phyloP scores from a whole-genome alignment of 176 grass and related monocot genomes.

The Oryza meyeriana region DNA sequence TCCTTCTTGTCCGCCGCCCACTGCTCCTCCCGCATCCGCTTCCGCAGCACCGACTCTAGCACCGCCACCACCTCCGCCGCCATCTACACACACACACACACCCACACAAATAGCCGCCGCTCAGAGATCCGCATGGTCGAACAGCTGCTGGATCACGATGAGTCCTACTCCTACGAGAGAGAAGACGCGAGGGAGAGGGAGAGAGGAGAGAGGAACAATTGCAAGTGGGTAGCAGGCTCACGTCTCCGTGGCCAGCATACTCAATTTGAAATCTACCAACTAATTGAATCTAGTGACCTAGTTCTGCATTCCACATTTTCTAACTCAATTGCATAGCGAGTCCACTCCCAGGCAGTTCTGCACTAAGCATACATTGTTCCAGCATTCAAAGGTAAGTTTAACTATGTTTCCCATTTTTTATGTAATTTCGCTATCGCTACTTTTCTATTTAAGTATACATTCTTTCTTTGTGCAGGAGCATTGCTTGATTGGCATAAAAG shows the following conservation, averaged over 20 bases:
- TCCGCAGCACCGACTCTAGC: slow-evolving; percentile 67
- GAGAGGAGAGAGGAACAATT: neutral
- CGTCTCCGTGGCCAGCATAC: no score
- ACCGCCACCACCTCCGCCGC: slow-evolving; percentile 44
- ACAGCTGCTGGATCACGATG: neutral
- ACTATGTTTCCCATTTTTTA: neutral
- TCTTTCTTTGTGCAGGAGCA: slow-evolving; percentile 48
- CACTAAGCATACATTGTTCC: slow-evolving; percentile 69
- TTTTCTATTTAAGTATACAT: slow-evolving; percentile 7
- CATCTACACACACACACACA: slow-evolving; percentile 33
- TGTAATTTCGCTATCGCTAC: neutral
- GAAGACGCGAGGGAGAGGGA: neutral
- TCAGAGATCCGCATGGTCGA: neutral
- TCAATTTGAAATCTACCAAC: no score
- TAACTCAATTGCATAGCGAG: no score
- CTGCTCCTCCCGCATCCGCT: slow-evolving; percentile 61
- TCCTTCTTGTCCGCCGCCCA: slow-evolving; percentile 66
- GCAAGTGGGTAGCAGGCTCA: no score
- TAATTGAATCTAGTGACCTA: no score
- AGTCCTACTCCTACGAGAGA: no score
- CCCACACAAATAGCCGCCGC: no score
- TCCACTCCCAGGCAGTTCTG: no score
- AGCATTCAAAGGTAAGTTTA: slow-evolving; percentile 74
- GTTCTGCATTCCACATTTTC: no score
- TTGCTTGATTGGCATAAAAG: slow-evolving; percentile 85